Conservation (phyloP, 2,329 filamentous ascomycete species). For the Orbilia quercus region DNA sequence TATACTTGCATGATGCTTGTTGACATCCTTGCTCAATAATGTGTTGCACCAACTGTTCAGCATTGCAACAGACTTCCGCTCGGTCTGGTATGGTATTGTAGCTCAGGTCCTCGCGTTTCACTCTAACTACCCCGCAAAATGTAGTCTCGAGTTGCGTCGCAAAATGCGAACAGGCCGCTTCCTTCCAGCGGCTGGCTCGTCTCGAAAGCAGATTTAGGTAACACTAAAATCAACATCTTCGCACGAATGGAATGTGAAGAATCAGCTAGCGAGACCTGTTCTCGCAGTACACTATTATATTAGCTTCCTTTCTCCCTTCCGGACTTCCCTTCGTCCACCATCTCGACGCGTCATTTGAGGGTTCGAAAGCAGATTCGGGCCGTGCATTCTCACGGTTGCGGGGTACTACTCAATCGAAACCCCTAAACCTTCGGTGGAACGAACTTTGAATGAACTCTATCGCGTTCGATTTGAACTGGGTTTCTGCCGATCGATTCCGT, state of each 20-base stretch:
- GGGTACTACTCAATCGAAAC: conserved; percentile 8
- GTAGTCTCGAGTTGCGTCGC: not conserved
- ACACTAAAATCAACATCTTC: conserved; percentile 18
- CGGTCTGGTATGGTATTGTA: too few relatives aligned
- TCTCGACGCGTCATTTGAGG: conserved; percentile 24
- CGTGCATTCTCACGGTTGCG: conserved; percentile 8
- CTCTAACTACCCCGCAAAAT: conserved; percentile 5
- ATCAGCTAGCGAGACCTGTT: not conserved
- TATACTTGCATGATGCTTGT: too few relatives aligned
- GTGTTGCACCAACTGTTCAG: too few relatives aligned
- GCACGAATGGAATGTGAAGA: conserved; percentile 36
- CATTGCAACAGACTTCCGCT: too few relatives aligned
- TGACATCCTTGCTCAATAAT: too few relatives aligned
- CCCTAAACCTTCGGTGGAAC: not conserved
- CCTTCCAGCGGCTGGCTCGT: conserved; percentile 39
- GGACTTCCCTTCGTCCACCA: conserved; percentile 48
- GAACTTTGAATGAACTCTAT: not conserved
- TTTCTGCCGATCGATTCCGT: conserved; percentile 26
- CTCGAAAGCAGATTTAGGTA: conserved; percentile 23
- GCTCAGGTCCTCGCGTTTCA: too few relatives aligned
- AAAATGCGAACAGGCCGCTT: not conserved
- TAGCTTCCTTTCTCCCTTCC: conserved; percentile 49
- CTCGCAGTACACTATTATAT: not conserved
- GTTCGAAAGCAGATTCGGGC: conserved; percentile 23
- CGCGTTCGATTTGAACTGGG: conserved; percentile 4